These are phyloP conservation scores for Saturnispora besseyi DNA, from an alignment of 805 yeast genomes.

Conservation along the genomic window DNA sequence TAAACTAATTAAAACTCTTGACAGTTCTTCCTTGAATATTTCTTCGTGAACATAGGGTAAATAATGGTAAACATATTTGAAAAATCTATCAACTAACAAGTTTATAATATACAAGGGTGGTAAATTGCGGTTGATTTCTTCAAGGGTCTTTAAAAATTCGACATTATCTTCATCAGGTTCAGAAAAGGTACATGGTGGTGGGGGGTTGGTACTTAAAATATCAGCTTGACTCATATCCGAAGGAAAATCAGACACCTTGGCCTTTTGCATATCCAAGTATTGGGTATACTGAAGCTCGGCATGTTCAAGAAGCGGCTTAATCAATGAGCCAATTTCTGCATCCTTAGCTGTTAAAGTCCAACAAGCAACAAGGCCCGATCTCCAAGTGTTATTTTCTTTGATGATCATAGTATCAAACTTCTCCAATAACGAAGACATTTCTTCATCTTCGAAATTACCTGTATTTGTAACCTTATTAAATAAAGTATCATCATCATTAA, in stretches of 20 bases:
- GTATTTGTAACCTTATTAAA: constrained; percentile 4
- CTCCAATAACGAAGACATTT: constrained; percentile 29
- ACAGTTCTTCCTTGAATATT: constrained; percentile 33
- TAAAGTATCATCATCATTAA: constrained; percentile 8
- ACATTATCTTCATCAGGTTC: not conserved
- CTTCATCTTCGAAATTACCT: constrained; percentile 23
- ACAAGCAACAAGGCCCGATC: constrained; percentile 36
- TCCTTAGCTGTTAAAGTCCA: constrained; percentile 33
- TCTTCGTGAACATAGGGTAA: constrained; percentile 42
- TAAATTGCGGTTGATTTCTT: constrained; percentile 26
- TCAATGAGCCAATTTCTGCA: constrained; percentile 26
- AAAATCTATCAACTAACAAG: constrained; percentile 37
- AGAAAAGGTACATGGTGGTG: too few relatives aligned
- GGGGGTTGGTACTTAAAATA: not conserved
- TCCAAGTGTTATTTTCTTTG: constrained; percentile 35
- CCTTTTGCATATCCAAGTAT: constrained; percentile 16
- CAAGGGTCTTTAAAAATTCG: constrained; percentile 11
- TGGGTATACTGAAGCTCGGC: constrained; percentile 22
- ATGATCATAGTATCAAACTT: constrained; percentile 35
- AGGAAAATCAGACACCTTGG: constrained; percentile 11
- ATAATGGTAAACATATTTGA: constrained; percentile 37
- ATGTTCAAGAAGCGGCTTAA: constrained; percentile 21
- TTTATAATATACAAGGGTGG: constrained; percentile 34
- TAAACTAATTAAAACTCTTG: constrained; percentile 22
- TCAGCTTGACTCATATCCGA: constrained; percentile 37